Conservation (phyloP, 2,329 filamentous ascomycete species). For the Amauroascus verrucosus region DNA sequence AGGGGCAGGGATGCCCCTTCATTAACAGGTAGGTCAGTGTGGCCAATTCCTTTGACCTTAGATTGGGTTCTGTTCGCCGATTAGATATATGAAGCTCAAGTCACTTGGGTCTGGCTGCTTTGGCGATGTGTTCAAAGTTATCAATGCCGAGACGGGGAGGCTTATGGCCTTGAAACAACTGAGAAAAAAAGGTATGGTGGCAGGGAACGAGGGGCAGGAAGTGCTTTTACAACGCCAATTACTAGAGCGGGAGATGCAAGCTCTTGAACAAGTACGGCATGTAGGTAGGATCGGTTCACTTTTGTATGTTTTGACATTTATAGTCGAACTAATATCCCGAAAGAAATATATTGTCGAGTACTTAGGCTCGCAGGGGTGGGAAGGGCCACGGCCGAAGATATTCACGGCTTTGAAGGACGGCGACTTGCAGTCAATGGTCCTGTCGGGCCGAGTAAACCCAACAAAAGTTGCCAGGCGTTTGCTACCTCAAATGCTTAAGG, state of each 20-base stretch:
- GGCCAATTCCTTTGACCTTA: too few species aligned
- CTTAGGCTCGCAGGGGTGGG: not conserved
- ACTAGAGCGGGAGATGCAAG: not conserved
- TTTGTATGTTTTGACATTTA: not conserved
- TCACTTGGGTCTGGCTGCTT: slow-evolving; percentile 10
- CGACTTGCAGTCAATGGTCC: not conserved
- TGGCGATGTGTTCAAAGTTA: slow-evolving; percentile 15
- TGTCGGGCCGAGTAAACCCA: not conserved
- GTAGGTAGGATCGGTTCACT: not conserved
- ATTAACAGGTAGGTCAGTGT: too few species aligned
- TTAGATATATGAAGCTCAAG: not conserved
- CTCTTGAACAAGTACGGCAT: not conserved
- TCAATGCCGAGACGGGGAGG: slow-evolving; percentile 14
- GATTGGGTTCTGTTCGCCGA: not conserved
- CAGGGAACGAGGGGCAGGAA: not conserved
- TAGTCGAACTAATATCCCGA: not conserved
- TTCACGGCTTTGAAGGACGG: slow-evolving; percentile 15
- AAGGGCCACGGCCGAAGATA: slow-evolving; percentile 4
- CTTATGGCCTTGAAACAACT: slow-evolving; percentile 16
- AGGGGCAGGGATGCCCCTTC: too few species aligned
- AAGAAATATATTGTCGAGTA: slow-evolving; percentile 6
- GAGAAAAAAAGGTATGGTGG: not conserved
- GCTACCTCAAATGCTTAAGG: slow-evolving; percentile 18
- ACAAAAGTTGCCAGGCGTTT: not conserved
- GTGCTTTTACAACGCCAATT: not conserved